Evolutionary conservation across 805 yeast species (phyloP).

Genomic region (Cyberlindnera petersonii): DNA sequence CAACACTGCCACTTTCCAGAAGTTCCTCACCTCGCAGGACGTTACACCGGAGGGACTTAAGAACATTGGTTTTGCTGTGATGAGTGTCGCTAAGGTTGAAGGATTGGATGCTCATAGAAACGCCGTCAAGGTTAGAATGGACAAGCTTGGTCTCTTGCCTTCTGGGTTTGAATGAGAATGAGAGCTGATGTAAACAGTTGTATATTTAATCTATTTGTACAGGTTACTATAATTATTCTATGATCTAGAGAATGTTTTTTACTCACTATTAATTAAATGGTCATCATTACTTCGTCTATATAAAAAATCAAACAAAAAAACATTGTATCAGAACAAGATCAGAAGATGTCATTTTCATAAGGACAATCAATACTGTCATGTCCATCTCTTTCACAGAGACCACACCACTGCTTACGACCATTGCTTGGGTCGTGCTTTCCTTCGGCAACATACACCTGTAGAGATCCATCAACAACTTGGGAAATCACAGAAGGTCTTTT

Average conservation of each 20-base stretch:
- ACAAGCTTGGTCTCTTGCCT: conserved; percentile 59
- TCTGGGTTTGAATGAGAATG: conserved; percentile 27
- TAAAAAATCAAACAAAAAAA: not conserved
- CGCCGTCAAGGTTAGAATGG: conserved; percentile 94
- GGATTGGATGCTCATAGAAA: conserved; percentile 97
- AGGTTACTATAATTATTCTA: not conserved
- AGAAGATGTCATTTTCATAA: conserved; percentile 41
- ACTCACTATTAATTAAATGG: too few relatives aligned
- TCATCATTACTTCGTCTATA: too few relatives aligned
- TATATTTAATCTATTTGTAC: not conserved
- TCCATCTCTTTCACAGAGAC: conserved; percentile 86
- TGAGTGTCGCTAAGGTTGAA: conserved; percentile 92
- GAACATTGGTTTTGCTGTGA: conserved; percentile 92
- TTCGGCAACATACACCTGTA: conserved; percentile 50
- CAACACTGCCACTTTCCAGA: conserved; percentile 92
- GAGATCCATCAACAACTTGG: conserved; percentile 31
- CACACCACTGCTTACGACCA: conserved; percentile 85
- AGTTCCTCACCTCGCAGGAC: conserved; percentile 90
- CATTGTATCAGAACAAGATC: too few relatives aligned
- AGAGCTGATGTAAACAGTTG: not conserved
- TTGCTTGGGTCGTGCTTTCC: conserved; percentile 55
- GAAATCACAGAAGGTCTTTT: conserved; percentile 27
- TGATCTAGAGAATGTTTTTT: too few relatives aligned
- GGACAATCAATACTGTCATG: conserved; percentile 89
- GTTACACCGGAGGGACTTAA: conserved; percentile 80